A percentile compares a stretch with the other conserved stretches of the same genome.
Evolutionary conservation across 179 eudicot genomes (phyloP).

Genomic region (Spinacia oleracea): DNA sequence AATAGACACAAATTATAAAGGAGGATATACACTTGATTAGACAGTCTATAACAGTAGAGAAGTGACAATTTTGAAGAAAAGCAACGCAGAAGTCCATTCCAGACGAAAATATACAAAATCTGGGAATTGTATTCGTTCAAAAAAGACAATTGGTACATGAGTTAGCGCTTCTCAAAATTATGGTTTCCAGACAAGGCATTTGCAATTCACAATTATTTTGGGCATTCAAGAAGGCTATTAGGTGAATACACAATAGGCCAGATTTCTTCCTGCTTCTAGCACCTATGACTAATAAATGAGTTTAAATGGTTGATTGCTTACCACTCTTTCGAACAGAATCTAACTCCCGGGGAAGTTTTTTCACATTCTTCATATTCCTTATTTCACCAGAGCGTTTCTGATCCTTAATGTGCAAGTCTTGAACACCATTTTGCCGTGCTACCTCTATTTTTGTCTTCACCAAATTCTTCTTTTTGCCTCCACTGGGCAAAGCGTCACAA

Average conservation of each 20-base stretch:
- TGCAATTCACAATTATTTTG: neutral
- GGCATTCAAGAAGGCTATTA: neutral
- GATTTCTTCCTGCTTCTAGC: neutral
- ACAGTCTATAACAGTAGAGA: constrained; percentile 2
- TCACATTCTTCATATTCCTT: constrained; percentile 30
- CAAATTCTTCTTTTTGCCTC: constrained; percentile 25
- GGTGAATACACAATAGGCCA: neutral
- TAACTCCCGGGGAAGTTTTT: constrained; percentile 20
- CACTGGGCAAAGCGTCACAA: constrained; percentile 20
- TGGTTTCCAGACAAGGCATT: neutral
- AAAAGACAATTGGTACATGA: neutral
- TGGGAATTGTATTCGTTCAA: neutral
- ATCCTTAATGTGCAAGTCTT: constrained; percentile 29
- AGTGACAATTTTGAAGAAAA: neutral
- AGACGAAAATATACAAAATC: neutral
- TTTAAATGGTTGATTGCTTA: constrained; percentile 16
- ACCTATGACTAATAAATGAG: constrained; percentile 17
- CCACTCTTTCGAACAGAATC: constrained; percentile 21
- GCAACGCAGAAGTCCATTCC: neutral
- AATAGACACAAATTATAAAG: neutral
- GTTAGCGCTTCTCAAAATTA: neutral
- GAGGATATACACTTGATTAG: neutral
- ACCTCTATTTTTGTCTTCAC: constrained; percentile 24
- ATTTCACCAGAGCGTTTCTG: constrained; percentile 21
- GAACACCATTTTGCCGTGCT: constrained; percentile 20